These are phyloP conservation scores for Claviceps purpurea DNA, from an alignment of 2,329 filamentous ascomycete genomes.

Conservation along the genomic window DNA sequence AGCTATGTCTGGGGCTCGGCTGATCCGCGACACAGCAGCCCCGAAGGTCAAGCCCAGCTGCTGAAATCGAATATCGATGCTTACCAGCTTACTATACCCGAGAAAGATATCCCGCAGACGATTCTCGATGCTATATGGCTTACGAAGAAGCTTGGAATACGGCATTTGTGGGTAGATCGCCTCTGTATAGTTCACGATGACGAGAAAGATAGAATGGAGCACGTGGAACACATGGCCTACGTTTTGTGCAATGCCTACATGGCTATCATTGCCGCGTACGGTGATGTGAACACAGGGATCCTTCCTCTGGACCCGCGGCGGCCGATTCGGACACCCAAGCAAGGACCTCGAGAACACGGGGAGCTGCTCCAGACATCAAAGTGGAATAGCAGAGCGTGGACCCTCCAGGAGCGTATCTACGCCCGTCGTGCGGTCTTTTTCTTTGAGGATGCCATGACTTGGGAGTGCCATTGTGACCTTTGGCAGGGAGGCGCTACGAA, in stretches of 20 bases:
- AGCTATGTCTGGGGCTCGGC: constrained; percentile 30
- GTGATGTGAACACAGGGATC: constrained; percentile 25
- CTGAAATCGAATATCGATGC: constrained; percentile 23
- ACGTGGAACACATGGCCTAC: constrained; percentile 30
- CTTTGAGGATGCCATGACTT: constrained; percentile 28
- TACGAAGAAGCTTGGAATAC: constrained; percentile 27
- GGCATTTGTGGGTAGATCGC: constrained; percentile 33
- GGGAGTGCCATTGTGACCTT: constrained; percentile 32
- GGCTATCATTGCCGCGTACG: constrained; percentile 29
- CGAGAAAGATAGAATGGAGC: constrained; percentile 22
- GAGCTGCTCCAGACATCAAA: constrained; percentile 25
- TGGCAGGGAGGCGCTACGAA: constrained; percentile 24
- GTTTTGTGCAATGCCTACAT: constrained; percentile 32
- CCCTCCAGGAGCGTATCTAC: constrained; percentile 29
- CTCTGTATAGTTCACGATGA: constrained; percentile 33
- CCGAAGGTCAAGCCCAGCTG: constrained; percentile 18
- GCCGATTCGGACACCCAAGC: constrained; percentile 12
- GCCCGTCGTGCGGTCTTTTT: constrained; percentile 29
- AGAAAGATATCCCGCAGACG: constrained; percentile 26
- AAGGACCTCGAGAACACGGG: constrained; percentile 19
- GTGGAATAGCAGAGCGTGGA: constrained; percentile 30
- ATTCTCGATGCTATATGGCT: constrained; percentile 32
- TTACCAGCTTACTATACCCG: constrained; percentile 22
- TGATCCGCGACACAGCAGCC: constrained; percentile 12
- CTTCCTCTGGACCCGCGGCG: constrained; percentile 22